Percentiles rank a stretch among this genome's conserved stretches.
Conservation (phyloP, 441 rosid genomes). For the Gossypium schwendimanii region DNA sequence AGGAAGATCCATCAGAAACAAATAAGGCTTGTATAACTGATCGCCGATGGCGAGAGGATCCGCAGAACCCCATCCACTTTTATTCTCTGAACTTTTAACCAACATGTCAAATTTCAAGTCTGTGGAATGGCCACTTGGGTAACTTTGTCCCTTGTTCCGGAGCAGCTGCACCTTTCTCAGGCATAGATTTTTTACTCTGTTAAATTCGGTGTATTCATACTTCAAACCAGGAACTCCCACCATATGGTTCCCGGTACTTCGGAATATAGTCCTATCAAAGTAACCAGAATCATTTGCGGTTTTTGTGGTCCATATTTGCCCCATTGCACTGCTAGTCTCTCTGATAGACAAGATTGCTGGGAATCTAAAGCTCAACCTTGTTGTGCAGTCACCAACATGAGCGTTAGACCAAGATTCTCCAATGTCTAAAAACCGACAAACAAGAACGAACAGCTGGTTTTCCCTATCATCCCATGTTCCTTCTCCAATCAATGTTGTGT, state of each 20-base stretch:
- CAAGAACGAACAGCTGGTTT: conserved; percentile 17
- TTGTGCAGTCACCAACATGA: conserved; percentile 12
- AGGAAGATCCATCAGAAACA: not conserved
- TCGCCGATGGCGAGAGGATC: conserved; percentile 22
- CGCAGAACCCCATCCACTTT: conserved; percentile 18
- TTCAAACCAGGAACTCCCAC: conserved; percentile 11
- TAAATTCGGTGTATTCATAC: conserved; percentile 26
- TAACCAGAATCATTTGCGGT: conserved; percentile 22
- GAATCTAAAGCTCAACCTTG: conserved; percentile 20
- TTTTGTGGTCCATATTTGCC: conserved; percentile 27
- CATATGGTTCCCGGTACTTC: not conserved
- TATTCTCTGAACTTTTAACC: conserved; percentile 5
- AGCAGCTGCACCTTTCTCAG: not conserved
- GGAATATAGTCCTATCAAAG: conserved; percentile 15
- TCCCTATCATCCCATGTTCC: conserved; percentile 29
- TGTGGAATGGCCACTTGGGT: conserved; percentile 19
- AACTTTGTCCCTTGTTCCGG: not conserved
- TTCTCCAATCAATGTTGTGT: conserved; percentile 27
- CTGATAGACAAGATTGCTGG: conserved; percentile 25
- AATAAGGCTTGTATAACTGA: not conserved
- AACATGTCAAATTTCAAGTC: conserved; percentile 22
- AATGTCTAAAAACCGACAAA: conserved; percentile 18
- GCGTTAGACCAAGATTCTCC: conserved; percentile 22
- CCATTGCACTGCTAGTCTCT: conserved; percentile 15
- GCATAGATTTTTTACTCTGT: conserved; percentile 20